Evolutionary conservation across 257 asterid species (phyloP), one percentile per base, ranked within the genome.

Genomic region (Solanum gandarillasii): DNA sequence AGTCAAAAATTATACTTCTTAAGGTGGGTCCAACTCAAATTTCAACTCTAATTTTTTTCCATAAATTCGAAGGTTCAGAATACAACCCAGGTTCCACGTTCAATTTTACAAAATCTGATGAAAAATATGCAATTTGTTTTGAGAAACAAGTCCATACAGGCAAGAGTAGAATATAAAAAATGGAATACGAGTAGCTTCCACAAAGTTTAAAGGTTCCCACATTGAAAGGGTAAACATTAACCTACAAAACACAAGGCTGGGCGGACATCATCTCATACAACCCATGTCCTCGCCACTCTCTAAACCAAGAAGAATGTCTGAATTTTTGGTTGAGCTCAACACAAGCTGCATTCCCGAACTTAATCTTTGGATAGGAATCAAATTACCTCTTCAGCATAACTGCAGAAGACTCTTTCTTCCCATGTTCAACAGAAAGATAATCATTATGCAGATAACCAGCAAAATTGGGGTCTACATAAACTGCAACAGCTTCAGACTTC

Each of bases 401-500:
- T 12, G 92, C 92, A 6, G 98, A 92, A 5, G 95, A 94, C 91
- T 95, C 98, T 90, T 94, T 97, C 90, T 91, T 93, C 23, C 92
- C 95, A 79, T 88, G 93, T 88, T 89, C 90, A 88, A 89, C 92
- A 75, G 99, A 92, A 68, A 97, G 98, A 90, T 96, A 97, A 88
- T 94, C 98, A n/a, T 89, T 91, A 73, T 94, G 90, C 83, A 95
- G 97, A 92, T 97, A 96, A 68, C 93, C 89, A 32, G 98, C 94
- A 88, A 97, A 97, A 83, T 91, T 93, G n/a, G 99, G 99, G 91
- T 97, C 99, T 36, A 96, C 93, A 27, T 98, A 96, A 70, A 95
- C 98, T 23, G 98, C 95, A 94, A 97, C 96, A 85, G 94, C 98
- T 88, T 95, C 99, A 72, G 98, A 90, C 93, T 94, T 96, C 89